Conservation (phyloP, 129 eudicot species). For the Mikania micrantha region DNA sequence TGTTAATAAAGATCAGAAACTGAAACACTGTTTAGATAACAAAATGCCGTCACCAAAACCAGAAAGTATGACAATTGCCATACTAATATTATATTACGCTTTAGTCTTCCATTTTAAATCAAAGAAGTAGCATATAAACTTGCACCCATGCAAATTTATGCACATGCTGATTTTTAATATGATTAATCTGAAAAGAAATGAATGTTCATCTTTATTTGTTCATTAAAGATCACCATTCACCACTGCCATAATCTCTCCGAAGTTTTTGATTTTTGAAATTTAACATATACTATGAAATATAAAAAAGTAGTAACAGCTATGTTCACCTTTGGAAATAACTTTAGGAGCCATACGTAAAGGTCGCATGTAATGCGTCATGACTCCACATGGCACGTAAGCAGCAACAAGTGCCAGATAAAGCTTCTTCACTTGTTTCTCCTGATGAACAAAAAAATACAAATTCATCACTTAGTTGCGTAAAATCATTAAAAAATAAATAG, state of each 20-base stretch:
- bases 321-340: slow-evolving; percentile 53
- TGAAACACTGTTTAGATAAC: not conserved
- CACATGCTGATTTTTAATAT: not conserved
- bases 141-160: not conserved
- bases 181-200: not conserved
- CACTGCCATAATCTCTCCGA: not conserved
- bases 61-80: not conserved
- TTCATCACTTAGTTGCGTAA: not conserved
- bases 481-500: not conserved
- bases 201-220: slow-evolving; percentile 5
- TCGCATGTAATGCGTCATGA: slow-evolving; percentile 90
- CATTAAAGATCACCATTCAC: not conserved
- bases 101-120: not conserved
- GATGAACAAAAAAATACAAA: not conserved
- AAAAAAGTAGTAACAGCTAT: not conserved
- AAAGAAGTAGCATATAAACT: not conserved
- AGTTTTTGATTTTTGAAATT: not conserved
- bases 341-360: slow-evolving; percentile 77
- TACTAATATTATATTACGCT: not conserved
- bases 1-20: not conserved
- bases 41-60: not conserved
- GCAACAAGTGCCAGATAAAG: slow-evolving; percentile 91
- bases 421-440: slow-evolving; percentile 93
- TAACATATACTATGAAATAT: slow-evolving; percentile 8
- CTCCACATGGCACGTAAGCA: slow-evolving; percentile 70